These are phyloP conservation scores for Alternaria postmessia DNA, from an alignment of 2,329 filamentous ascomycete species.

Conservation along the genomic window DNA sequence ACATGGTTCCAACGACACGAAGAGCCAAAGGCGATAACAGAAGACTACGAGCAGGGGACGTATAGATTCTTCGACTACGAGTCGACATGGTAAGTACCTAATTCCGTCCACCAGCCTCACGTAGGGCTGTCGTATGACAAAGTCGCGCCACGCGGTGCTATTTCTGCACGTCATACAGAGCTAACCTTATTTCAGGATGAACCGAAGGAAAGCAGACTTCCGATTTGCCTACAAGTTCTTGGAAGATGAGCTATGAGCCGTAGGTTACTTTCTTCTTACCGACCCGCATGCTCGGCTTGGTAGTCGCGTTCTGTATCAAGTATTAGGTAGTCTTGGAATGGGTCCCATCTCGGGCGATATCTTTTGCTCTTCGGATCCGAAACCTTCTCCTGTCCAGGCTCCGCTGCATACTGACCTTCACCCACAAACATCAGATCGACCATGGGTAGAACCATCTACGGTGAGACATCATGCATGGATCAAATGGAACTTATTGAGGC, in stretches of 20 bases:
- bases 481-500: conserved; percentile 20
- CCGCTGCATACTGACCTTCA: conserved; percentile 7
- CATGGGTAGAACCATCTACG: conserved; percentile 15
- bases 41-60: conserved; percentile 98
- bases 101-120: conserved; percentile 10
- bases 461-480: conserved; percentile 26
- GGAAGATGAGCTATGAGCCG: conserved; percentile 80
- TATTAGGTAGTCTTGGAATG: conserved; percentile 47
- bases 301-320: conserved; percentile 40
- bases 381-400: conserved; percentile 6
- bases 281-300: conserved; percentile 17
- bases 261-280: conserved; percentile 3
- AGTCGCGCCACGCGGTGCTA: conserved; percentile 10
- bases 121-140: conserved; percentile 7
- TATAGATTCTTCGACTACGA: conserved; percentile 99
- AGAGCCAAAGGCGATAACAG: conserved; percentile 97
- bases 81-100: conserved; percentile 80
- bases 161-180: conserved; percentile 19
- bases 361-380: conserved; percentile 27
- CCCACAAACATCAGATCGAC: conserved; percentile 6
- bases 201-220: conserved; percentile 95
- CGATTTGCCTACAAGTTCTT: conserved; percentile 98
- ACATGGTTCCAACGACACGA: conserved; percentile 99
- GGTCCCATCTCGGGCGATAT: conserved; percentile 28
- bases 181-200: conserved; percentile 77